These are phyloP conservation scores for Soucietia sequanensis DNA, from an alignment of 805 yeast genomes.

Conservation along the genomic window DNA sequence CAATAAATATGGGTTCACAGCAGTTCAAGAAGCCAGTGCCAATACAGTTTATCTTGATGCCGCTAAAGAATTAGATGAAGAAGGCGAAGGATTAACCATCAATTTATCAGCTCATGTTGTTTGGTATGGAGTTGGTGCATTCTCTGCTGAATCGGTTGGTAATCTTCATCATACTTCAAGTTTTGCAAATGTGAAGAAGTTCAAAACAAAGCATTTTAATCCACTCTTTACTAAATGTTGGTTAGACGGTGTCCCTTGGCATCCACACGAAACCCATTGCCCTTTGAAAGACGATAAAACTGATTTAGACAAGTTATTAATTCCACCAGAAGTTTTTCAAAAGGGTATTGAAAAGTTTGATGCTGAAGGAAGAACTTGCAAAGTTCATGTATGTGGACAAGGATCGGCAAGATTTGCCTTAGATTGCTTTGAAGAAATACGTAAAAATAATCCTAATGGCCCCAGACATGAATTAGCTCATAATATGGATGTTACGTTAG, in stretches of 20 bases:
- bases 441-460: conserved; percentile 18
- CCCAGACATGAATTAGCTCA: conserved; percentile 23
- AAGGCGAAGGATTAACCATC: conserved; percentile 14
- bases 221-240: conserved; percentile 21
- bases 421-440: conserved; percentile 20
- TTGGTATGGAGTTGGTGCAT: conserved; percentile 21
- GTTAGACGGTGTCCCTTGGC: conserved; percentile 26
- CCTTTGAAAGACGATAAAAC: conserved; percentile 17
- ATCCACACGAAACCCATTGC: conserved; percentile 19
- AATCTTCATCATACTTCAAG: conserved; percentile 17
- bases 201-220: conserved; percentile 20
- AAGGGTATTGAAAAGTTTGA: conserved; percentile 19
- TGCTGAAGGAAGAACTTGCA: conserved; percentile 20
- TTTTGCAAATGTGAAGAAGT: conserved; percentile 13
- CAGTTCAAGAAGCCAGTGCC: conserved; percentile 23
- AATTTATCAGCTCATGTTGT: conserved; percentile 23
- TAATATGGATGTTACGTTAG: conserved; percentile 21
- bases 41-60: conserved; percentile 21
- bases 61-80: conserved; percentile 19
- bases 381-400: conserved; percentile 20
- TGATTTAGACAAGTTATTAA: conserved; percentile 14
- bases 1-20: conserved; percentile 21
- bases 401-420: conserved; percentile 21
- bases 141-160: conserved; percentile 19
- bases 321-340: conserved; percentile 22